These are phyloP conservation scores for Candida tetrigidarum DNA, from an alignment of 1,139 yeast species.

Conservation along the genomic window DNA sequence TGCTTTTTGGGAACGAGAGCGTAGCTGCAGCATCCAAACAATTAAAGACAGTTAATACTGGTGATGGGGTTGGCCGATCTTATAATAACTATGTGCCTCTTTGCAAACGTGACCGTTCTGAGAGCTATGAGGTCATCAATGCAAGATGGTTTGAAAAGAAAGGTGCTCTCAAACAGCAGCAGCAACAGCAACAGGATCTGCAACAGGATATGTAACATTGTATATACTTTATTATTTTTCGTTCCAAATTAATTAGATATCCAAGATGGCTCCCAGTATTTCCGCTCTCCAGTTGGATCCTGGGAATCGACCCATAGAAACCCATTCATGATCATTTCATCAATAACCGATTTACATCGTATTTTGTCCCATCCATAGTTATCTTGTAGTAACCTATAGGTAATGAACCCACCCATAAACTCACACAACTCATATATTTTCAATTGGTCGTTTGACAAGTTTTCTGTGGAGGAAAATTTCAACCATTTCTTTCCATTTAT, in stretches of 20 bases:
- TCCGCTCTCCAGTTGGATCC: slow-evolving; percentile 47
- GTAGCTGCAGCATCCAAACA: not conserved
- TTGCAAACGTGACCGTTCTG: slow-evolving; percentile 59
- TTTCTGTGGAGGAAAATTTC: slow-evolving; percentile 37
- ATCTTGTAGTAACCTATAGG: slow-evolving; percentile 63
- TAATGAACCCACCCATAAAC: slow-evolving; percentile 65
- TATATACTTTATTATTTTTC: not conserved
- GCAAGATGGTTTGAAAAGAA: slow-evolving; percentile 59
- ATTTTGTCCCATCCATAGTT: slow-evolving; percentile 73
- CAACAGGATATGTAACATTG: not conserved
- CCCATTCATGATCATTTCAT: slow-evolving; percentile 82
- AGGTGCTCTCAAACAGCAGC: slow-evolving; percentile 13
- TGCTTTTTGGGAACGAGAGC: slow-evolving; percentile 11
- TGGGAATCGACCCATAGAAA: slow-evolving; percentile 80
- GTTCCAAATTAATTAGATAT: slow-evolving; percentile 24
- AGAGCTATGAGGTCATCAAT: slow-evolving; percentile 68
- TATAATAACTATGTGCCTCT: slow-evolving; percentile 62
- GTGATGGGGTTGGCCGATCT: slow-evolving; percentile 73
- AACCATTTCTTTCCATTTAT: slow-evolving; percentile 45
- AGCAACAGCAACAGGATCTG: not conserved
- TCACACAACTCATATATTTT: slow-evolving; percentile 75
- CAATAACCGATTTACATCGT: slow-evolving; percentile 65
- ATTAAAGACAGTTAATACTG: slow-evolving; percentile 49
- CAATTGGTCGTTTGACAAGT: slow-evolving; percentile 61
- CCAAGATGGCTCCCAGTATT: slow-evolving; percentile 68